Evolutionary conservation across 352 stramenopile species (phyloP), one percentile per base, ranked within the genome.

Genomic region (Globisporangium solare): DNA sequence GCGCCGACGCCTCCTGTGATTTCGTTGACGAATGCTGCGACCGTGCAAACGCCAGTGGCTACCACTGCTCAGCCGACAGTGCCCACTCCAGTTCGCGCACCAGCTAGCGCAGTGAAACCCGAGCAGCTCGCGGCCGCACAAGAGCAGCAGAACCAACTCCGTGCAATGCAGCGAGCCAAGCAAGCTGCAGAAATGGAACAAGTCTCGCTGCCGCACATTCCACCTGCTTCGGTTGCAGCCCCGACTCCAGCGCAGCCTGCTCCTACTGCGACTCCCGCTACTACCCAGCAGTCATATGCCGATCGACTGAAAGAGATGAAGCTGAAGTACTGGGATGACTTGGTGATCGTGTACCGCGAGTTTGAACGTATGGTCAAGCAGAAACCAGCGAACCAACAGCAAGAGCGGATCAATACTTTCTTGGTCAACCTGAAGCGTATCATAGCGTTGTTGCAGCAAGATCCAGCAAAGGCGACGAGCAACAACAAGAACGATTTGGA

Each of bases 361-460:
- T 92, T 93, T 52, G 81, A 90, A 50, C 74, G 81, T 27, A 90
- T 93, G 83, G 83, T 89, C 27, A 86, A 89, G 61, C 79, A 93
- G 58, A 91, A 92, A 45, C 79, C 77, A 0, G 73, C 76, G 11
- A 88, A 84, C 15, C 79, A 89, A 56, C 81, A 93, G 52, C 79
- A 89, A 42, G 81, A 91, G 52, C 83, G 83, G 0, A 90, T 92
- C 47, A 90, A 88, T 51, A 87, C 79, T 0, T 90, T 93, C 63
- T 61, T 93, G 8, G 70, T 87, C 35, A 92, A 89, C 27, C 56
- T 93, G 27, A 89, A 89, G 56, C 80, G 81, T 18, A 90, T 93
- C 45, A 89, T 93, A 37, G 76, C 80, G 49, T 54, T 93, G 42
- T 51, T 93, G 20, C 79, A 89, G 63, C 83, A 93, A 63, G 83